Percentiles rank a stretch among this genome's conserved stretches.
These are phyloP conservation scores for Porogramme epimiltina DNA, from an alignment of 1,284 basidiomycete species.

Conservation along the genomic window DNA sequence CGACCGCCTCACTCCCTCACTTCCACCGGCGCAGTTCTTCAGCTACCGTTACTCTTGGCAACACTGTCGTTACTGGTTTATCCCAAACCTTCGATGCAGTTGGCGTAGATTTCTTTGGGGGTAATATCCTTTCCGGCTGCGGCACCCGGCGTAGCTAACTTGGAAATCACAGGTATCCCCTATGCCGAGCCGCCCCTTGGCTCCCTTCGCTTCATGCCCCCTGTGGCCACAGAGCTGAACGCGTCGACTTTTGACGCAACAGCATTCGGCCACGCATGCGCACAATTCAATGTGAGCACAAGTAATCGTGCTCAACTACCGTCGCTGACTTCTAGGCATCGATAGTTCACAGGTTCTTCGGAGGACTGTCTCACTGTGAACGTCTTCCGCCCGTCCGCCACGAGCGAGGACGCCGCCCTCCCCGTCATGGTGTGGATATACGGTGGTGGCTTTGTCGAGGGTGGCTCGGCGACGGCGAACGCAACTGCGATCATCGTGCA, in stretches of 20 bases:
- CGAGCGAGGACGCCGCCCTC: slow-evolving; percentile 26
- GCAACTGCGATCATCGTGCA: slow-evolving; percentile 45
- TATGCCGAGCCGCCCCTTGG: slow-evolving; percentile 30
- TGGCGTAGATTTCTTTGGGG: slow-evolving; percentile 24
- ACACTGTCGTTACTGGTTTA: neutral
- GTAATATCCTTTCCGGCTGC: neutral
- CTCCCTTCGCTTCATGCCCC: slow-evolving; percentile 23
- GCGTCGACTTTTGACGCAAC: slow-evolving; percentile 18
- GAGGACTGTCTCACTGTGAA: slow-evolving; percentile 54
- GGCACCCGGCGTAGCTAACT: neutral
- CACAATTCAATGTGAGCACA: slow-evolving; percentile 15
- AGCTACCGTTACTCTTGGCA: no score
- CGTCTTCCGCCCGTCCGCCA: slow-evolving; percentile 42
- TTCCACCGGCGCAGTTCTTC: no score
- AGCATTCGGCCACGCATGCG: slow-evolving; percentile 21
- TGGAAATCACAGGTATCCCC: slow-evolving; percentile 27
- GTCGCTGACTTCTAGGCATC: neutral
- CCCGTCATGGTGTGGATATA: slow-evolving; percentile 41
- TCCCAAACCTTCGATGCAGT: neutral
- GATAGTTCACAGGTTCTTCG: neutral
- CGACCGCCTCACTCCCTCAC: no score
- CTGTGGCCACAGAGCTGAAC: slow-evolving; percentile 10
- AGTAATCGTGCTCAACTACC: neutral
- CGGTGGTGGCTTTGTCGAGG: slow-evolving; percentile 24
- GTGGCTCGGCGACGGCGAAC: slow-evolving; percentile 34